Evolutionary conservation across 176 grass and related monocot genomes (phyloP).

Genomic region (Dendrocalamus sinicus): DNA sequence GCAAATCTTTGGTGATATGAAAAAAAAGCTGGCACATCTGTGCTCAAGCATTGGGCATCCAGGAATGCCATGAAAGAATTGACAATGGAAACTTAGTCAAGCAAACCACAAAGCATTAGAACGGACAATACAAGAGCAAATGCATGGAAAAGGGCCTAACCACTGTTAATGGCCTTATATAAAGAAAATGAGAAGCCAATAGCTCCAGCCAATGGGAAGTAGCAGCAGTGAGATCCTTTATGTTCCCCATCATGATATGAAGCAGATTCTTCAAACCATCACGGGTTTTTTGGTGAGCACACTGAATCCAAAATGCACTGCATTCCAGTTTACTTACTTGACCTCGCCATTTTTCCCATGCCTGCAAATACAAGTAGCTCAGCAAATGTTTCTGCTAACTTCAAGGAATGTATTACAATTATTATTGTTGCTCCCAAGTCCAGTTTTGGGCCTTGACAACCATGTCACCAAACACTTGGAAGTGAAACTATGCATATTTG

Average conservation of each 20-base stretch:
- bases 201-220: constrained; percentile 96
- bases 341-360: constrained; percentile 90
- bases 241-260: constrained; percentile 92
- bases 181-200: constrained; percentile 91
- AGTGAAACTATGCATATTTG: neutral
- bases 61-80: constrained; percentile 14
- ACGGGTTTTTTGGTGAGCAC: constrained; percentile 75
- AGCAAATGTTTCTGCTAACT: constrained; percentile 29
- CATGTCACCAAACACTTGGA: neutral
- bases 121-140: constrained; percentile 26
- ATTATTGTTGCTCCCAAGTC: neutral
- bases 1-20: constrained; percentile 4
- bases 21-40: neutral
- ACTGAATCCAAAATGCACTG: constrained; percentile 97
- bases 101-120: constrained; percentile 36
- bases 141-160: constrained; percentile 49
- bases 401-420: constrained; percentile 29
- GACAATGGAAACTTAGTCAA: constrained; percentile 4
- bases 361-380: constrained; percentile 56
- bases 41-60: constrained; percentile 4
- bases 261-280: constrained; percentile 93
- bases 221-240: constrained; percentile 67
- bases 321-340: constrained; percentile 84
- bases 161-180: constrained; percentile 83
- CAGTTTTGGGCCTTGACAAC: neutral